A percentile compares a stretch with the other conserved stretches of the same genome.
These are phyloP conservation scores for Coriaria nepalensis DNA, from an alignment of 306 rosid genomes.

Conservation along the genomic window DNA sequence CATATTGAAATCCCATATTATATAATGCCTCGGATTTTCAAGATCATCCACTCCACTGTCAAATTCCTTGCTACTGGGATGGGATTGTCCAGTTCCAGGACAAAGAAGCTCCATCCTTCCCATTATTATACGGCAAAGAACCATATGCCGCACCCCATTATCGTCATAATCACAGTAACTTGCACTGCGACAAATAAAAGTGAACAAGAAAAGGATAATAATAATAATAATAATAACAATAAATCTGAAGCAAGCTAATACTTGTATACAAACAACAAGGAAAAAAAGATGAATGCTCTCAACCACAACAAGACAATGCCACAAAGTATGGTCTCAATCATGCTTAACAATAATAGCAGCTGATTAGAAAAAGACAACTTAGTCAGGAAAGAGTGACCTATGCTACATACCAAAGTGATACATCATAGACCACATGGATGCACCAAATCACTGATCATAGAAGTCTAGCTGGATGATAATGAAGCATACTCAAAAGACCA, in stretches of 20 bases:
- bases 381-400: too few species aligned
- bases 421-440: too few species aligned
- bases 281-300: too few species aligned
- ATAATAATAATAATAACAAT: slow-evolving; percentile 5
- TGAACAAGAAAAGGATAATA: slow-evolving; percentile 10
- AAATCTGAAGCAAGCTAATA: background rate
- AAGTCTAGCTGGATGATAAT: background rate
- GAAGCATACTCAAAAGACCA: background rate
- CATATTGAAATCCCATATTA: slow-evolving; percentile 71
- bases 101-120: slow-evolving; percentile 61
- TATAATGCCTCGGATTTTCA: slow-evolving; percentile 39
- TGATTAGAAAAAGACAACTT: too few species aligned
- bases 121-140: slow-evolving; percentile 70
- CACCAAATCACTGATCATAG: too few species aligned
- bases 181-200: slow-evolving; percentile 48
- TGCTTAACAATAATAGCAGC: too few species aligned
- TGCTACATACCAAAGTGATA: too few species aligned
- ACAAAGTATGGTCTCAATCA: too few species aligned
- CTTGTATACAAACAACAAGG: too few species aligned
- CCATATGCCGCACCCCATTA: slow-evolving; percentile 53
- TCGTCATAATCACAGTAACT: slow-evolving; percentile 71
- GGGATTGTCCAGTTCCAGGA: slow-evolving; percentile 50
- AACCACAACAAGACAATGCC: too few species aligned
- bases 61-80: slow-evolving; percentile 55
- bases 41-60: slow-evolving; percentile 86